Conservation (phyloP, 345 rosid species). For the Schrenkiella parvula region DNA sequence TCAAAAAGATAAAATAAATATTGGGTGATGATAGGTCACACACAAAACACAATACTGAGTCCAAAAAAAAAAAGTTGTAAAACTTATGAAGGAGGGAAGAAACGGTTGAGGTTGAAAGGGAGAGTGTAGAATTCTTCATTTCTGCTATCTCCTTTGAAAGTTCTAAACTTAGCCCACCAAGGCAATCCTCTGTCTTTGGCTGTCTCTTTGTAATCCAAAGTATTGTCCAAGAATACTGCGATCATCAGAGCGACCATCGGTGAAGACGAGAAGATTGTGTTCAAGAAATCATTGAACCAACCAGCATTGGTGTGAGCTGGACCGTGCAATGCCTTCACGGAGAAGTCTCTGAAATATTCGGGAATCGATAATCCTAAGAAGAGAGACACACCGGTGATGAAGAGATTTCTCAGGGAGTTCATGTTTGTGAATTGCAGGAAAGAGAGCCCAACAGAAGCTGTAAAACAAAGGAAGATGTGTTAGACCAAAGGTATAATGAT, state of each 20-base stretch:
- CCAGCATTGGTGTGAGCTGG: slow-evolving; percentile 85
- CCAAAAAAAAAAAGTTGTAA: neutral
- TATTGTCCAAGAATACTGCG: slow-evolving; percentile 84
- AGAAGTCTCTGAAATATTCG: slow-evolving; percentile 80
- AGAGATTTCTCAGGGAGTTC: slow-evolving; percentile 97
- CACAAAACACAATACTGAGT: neutral
- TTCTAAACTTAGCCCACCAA: slow-evolving; percentile 91
- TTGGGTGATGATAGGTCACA: slow-evolving; percentile 29
- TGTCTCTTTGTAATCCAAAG: slow-evolving; percentile 81
- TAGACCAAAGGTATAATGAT: neutral
- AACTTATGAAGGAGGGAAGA: slow-evolving; percentile 82
- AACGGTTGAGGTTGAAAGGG: slow-evolving; percentile 91
- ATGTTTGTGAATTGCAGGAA: slow-evolving; percentile 97
- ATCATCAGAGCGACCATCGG: slow-evolving; percentile 81
- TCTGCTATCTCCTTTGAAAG: slow-evolving; percentile 83
- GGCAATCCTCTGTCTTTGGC: slow-evolving; percentile 91
- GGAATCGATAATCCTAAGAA: slow-evolving; percentile 90
- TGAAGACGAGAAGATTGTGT: slow-evolving; percentile 86
- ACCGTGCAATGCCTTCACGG: slow-evolving; percentile 75
- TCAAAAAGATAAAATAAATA: neutral
- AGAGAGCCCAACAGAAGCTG: slow-evolving; percentile 94
- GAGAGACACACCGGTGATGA: slow-evolving; percentile 77
- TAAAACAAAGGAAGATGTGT: neutral
- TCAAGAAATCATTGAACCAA: slow-evolving; percentile 98
- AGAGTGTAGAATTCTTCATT: slow-evolving; percentile 96